Conservation (phyloP, 257 asterid genomes). For the Anisodus tanguticus region DNA sequence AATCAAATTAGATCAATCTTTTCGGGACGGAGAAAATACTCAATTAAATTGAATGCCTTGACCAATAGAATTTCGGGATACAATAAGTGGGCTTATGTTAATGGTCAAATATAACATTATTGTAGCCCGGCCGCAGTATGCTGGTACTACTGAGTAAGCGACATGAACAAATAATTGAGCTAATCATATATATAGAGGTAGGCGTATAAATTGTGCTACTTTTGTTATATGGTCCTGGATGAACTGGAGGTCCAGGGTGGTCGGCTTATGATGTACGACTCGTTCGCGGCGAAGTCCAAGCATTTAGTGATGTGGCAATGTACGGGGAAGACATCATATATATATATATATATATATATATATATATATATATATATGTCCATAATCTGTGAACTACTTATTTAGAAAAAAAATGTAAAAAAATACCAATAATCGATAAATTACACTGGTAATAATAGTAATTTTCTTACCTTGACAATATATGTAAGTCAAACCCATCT, state of each 20-base stretch:
- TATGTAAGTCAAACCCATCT: not conserved
- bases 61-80: not conserved
- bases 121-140: not conserved
- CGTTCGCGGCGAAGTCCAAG: not conserved
- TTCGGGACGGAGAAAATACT: too few species aligned
- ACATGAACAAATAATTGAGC: not conserved
- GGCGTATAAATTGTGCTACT: not conserved
- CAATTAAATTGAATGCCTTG: not conserved
- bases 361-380: too few species aligned
- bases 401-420: not conserved
- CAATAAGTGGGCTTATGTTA: too few species aligned
- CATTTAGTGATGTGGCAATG: not conserved
- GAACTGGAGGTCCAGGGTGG: conserved; percentile 14
- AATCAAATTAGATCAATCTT: too few species aligned
- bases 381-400: too few species aligned
- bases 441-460: not conserved
- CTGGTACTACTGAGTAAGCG: not conserved
- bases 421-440: not conserved
- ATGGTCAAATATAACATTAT: not conserved
- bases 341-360: too few species aligned
- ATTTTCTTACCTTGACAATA: not conserved
- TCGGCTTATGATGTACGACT: not conserved
- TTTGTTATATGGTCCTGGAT: conserved; percentile 18
- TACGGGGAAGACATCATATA: too few species aligned
- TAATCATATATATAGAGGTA: not conserved